Evolutionary conservation across 306 rosid species (phyloP).

Genomic region (Benincasa hispida): DNA sequence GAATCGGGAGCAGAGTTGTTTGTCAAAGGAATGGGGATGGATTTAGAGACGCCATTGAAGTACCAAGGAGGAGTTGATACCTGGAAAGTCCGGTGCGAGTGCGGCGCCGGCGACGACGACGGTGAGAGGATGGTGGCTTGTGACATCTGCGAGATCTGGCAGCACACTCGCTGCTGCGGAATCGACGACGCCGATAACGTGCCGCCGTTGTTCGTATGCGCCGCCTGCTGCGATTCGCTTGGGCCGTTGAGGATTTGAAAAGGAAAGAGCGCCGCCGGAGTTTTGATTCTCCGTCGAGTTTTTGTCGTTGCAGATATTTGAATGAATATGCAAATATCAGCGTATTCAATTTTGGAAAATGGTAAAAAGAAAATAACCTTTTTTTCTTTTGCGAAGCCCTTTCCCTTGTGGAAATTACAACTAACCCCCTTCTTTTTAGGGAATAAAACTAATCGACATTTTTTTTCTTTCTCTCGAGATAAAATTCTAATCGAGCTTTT

Average conservation of each 20-base stretch:
- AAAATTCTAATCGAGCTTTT: no score
- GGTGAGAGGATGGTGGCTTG: slow-evolving; percentile 93
- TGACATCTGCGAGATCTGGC: slow-evolving; percentile 84
- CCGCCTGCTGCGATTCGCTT: slow-evolving; percentile 4
- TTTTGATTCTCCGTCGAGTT: neutral
- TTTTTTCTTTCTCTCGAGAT: no score
- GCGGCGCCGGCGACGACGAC: slow-evolving; percentile 82
- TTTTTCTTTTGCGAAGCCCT: no score
- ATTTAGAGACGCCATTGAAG: slow-evolving; percentile 32
- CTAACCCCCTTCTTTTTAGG: neutral
- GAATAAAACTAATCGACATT: neutral
- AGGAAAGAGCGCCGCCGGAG: neutral
- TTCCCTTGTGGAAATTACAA: neutral
- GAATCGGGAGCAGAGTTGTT: slow-evolving; percentile 50
- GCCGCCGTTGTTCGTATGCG: slow-evolving; percentile 2
- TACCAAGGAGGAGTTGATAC: slow-evolving; percentile 59
- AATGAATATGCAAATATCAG: neutral
- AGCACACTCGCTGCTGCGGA: slow-evolving; percentile 49
- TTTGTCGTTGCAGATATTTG: neutral
- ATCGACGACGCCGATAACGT: slow-evolving; percentile 7
- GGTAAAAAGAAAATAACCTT: neutral
- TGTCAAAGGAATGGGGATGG: slow-evolving; percentile 43
- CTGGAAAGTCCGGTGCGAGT: slow-evolving; percentile 69
- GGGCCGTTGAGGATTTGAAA: neutral
- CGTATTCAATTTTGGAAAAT: neutral